Conservation (phyloP, 2,329 filamentous ascomycete species). For the Fusarium sp. region DNA sequence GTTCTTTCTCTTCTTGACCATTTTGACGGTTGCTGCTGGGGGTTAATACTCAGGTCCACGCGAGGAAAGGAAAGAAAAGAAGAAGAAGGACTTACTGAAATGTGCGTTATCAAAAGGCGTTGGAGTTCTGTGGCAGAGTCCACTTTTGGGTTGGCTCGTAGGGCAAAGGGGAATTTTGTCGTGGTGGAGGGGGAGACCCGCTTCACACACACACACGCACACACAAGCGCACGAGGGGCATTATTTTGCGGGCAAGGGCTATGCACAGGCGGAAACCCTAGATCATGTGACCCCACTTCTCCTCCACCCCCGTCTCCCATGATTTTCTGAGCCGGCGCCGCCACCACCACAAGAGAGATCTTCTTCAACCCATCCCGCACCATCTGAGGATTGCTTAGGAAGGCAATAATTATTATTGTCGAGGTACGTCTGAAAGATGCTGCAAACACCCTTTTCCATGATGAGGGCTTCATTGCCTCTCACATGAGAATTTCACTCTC, state of each 20-base stretch:
- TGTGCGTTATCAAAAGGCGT: conserved; percentile 46
- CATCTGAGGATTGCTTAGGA: conserved; percentile 73
- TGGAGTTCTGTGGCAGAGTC: conserved; percentile 36
- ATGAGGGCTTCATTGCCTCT: conserved; percentile 47
- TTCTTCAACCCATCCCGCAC: conserved; percentile 52
- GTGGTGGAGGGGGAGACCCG: neutral
- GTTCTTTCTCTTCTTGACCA: conserved; percentile 80
- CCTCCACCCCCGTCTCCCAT: neutral
- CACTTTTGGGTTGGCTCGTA: conserved; percentile 35
- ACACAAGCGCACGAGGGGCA: neutral
- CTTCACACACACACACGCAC: conserved; percentile 2
- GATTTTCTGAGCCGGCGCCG: conserved; percentile 48
- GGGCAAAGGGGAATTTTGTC: conserved; percentile 27
- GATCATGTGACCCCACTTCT: conserved; percentile 45
- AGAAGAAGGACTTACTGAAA: conserved; percentile 47
- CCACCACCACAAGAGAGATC: conserved; percentile 42
- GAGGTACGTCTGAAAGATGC: conserved; percentile 71
- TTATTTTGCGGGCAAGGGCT: conserved; percentile 27
- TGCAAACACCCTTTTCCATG: conserved; percentile 48
- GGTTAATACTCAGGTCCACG: conserved; percentile 51
- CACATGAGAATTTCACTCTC: conserved; percentile 46
- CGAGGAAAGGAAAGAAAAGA: conserved; percentile 38
- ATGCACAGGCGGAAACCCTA: conserved; percentile 41
- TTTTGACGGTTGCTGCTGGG: conserved; percentile 67
- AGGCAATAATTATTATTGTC: conserved; percentile 70